phyloP scores from a whole-genome alignment of 371 early-diverging fungal genomes.

The Neoconidiobolus thromboides region DNA sequence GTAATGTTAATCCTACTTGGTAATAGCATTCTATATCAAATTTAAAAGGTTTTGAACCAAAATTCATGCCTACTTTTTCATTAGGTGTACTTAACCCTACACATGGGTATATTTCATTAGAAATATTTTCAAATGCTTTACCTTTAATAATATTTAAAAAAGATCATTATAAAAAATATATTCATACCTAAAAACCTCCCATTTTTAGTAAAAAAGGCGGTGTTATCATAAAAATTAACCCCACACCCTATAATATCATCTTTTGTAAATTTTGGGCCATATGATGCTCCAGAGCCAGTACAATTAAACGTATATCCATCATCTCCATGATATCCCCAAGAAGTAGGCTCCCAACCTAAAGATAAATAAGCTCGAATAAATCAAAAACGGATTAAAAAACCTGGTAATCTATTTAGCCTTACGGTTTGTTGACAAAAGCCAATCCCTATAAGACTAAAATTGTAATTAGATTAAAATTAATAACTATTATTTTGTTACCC shows the following conservation, averaged over 20 bases:
- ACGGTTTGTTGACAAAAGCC: conserved; percentile 48
- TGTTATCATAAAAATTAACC: conserved; percentile 53
- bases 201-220: conserved; percentile 82
- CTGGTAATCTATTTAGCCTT: conserved; percentile 49
- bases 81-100: conserved; percentile 80
- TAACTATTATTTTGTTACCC: conserved; percentile 27
- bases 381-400: conserved; percentile 15
- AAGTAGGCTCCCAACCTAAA: conserved; percentile 54
- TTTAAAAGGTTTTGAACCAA: conserved; percentile 64
- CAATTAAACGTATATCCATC: conserved; percentile 66
- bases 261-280: conserved; percentile 79
- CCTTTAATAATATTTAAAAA: conserved; percentile 15
- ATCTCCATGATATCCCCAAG: conserved; percentile 84
- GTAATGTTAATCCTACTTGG: conserved; percentile 17
- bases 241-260: conserved; percentile 86
- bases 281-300: conserved; percentile 56
- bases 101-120: conserved; percentile 48
- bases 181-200: conserved; percentile 54
- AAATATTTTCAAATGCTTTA: conserved; percentile 23
- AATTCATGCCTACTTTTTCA: conserved; percentile 73
- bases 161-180: neutral
- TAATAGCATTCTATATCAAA: conserved; percentile 73
- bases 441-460: conserved; percentile 56
- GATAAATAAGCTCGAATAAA: neutral
- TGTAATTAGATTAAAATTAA: neutral